These are phyloP conservation scores for Starmerella apis DNA, from an alignment of 805 yeast species.

Conservation along the genomic window DNA sequence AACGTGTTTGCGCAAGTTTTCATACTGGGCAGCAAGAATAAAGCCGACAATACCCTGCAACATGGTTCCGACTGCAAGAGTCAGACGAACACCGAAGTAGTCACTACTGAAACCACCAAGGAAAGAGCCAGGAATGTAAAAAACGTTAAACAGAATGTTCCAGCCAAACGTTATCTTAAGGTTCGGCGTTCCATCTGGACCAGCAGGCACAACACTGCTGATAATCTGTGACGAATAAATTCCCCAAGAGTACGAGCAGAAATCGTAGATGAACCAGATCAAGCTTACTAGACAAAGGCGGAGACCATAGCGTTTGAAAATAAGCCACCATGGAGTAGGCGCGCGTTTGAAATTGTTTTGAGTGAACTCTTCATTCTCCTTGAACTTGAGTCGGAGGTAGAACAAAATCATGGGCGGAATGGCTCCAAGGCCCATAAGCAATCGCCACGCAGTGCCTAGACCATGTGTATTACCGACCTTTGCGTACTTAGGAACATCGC, in stretches of 20 bases:
- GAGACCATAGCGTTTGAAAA: slow-evolving; percentile 75
- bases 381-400: slow-evolving; percentile 62
- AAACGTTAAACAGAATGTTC: slow-evolving; percentile 79
- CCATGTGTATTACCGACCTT: slow-evolving; percentile 36
- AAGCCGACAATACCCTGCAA: slow-evolving; percentile 72
- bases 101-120: slow-evolving; percentile 81
- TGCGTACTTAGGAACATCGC: slow-evolving; percentile 34
- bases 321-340: slow-evolving; percentile 52
- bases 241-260: slow-evolving; percentile 78
- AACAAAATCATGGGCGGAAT: slow-evolving; percentile 74
- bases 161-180: slow-evolving; percentile 76
- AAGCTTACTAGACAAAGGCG: slow-evolving; percentile 58
- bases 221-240: slow-evolving; percentile 69
- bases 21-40: slow-evolving; percentile 66
- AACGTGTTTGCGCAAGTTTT: slow-evolving; percentile 45
- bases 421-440: slow-evolving; percentile 82
- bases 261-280: slow-evolving; percentile 88
- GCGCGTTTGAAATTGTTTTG: slow-evolving; percentile 53
- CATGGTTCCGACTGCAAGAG: slow-evolving; percentile 57
- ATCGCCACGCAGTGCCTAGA: slow-evolving; percentile 81
- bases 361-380: slow-evolving; percentile 61
- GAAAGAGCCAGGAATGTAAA: slow-evolving; percentile 84
- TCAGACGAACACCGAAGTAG: slow-evolving; percentile 80
- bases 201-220: slow-evolving; percentile 41
- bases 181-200: slow-evolving; percentile 36